phyloP scores from a whole-genome alignment of 2,329 filamentous ascomycete genomes.

The Myriosclerotinia curreyana region DNA sequence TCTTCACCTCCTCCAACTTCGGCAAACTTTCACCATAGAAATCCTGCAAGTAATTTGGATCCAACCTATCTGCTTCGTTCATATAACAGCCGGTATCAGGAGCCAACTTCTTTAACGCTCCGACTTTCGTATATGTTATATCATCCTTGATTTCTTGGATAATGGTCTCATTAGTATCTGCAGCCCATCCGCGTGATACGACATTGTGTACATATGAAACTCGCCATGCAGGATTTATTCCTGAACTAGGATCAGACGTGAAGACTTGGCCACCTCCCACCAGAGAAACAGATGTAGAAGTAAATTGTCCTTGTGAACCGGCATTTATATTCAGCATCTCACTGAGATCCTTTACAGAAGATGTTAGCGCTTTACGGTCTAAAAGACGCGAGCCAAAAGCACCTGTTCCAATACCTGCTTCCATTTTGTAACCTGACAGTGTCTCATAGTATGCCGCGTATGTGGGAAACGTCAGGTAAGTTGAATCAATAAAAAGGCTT shows the following conservation, averaged over 20 bases:
- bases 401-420: constrained; percentile 29
- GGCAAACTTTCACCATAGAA: constrained; percentile 42
- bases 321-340: constrained; percentile 35
- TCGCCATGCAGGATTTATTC: constrained; percentile 38
- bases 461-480: constrained; percentile 28
- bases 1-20: constrained; percentile 39
- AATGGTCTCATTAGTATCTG: constrained; percentile 3
- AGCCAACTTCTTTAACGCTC: constrained; percentile 40
- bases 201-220: constrained; percentile 29
- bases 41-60: constrained; percentile 38
- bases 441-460: constrained; percentile 39
- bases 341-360: constrained; percentile 26
- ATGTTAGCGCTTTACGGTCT: constrained; percentile 29
- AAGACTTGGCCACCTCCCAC: constrained; percentile 39
- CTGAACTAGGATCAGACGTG: constrained; percentile 32
- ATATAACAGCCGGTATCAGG: constrained; percentile 45
- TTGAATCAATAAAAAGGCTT: constrained; percentile 24
- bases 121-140: constrained; percentile 26
- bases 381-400: constrained; percentile 37
- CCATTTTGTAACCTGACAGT: constrained; percentile 27
- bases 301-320: constrained; percentile 31
- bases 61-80: constrained; percentile 44
- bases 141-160: constrained; percentile 9
- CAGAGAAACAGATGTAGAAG: constrained; percentile 34
- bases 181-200: constrained; percentile 23